Evolutionary conservation across 1,284 basidiomycete species (phyloP), one percentile per base, ranked within the genome.

Genomic region (Ganoderma resinaceum): DNA sequence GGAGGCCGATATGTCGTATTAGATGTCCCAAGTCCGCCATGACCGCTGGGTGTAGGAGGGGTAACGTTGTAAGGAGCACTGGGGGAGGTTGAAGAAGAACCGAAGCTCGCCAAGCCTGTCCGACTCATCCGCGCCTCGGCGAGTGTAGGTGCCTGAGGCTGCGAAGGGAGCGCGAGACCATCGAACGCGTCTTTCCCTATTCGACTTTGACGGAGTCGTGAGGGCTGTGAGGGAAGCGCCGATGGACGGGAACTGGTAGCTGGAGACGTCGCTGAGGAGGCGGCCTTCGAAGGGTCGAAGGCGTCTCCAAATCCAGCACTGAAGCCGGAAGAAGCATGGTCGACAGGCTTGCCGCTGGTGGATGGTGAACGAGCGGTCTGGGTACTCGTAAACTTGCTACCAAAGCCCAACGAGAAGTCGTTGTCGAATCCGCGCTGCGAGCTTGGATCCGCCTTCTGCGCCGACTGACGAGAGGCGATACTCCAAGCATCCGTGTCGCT

Each of bases 111-210:
- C 60, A 91, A 74, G 6, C 91, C 91, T 11, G 91, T 92, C 60
- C 91, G 83, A 66, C 89, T 78, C 75, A 89, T 90, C 61, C 91
- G 84, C 38, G 90, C 92, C 75, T 94, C 91, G n/a, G 87, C 92
- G 4, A 94, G 81, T 1, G 92, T 94, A 31, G 88, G 91, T 23
- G 86, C 82, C 5, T 85, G 82, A 61, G 82, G 82, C 26, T 80
- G 81, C 55, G 81, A 75, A 9, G 85, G 78, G 20, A 92, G 75
- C 7, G 90, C 92, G 43, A 95, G 81, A 14, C 91, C 92, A 59
- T 92, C 91, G 72, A 95, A 95, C 3, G 93, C 93, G 77, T 94
- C 92, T 70, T 85, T 89, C 33, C 83, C 70, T 67, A 70, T 70
- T n/a, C 75, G 75, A 63, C 72, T 73, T 6, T 66, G 70, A 8